Base-by-base conservation (phyloP, 495 filamentous ascomycete species). In the Amphirosellinia nigrospora region DNA sequence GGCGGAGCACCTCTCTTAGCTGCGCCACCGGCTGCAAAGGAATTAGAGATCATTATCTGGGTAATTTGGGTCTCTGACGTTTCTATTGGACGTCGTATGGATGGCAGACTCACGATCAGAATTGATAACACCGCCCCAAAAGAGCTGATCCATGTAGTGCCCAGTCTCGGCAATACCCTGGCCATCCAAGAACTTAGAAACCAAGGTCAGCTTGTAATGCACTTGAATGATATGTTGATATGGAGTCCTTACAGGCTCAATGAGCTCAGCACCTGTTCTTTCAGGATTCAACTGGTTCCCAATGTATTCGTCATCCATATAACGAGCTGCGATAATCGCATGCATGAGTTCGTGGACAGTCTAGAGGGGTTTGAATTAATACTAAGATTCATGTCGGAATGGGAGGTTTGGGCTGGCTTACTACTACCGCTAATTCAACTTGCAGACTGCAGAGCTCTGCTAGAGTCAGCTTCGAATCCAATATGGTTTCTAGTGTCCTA, bases 131-230 rank as follows among this genome's bases (percentile, higher is more conserved):
- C 55, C 55, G 10, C 55, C 55, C 13, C 32, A 59, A n/a, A 59
- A 59, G 0, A 32, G 16, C 32, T 59, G 55, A 16, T 59, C 55
- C 55, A 59, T 59, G 32, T 36, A 59, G n/a, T 59, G 55, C 7
- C 55, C 55, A n/a, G 55, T 21, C n/a, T 59, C 55, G 11, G 26
- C 26, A 59, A 32, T 32, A 13, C 55, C 55, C 16, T 16, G 16
- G 30, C 6, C 55, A 9, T 59, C 16, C 7, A 59, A 11, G n/a
- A 59, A 36, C 55, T 59, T 16, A 32, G 52, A 32, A 55, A 15
- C 19, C 46, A 59, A 36, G 0, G 55, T 59, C 8, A 59, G 55
- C n/a, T 30, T 7, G 15, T n/a, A 19, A 36, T 21, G 46, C 11
- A 59, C 15, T 15, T 10, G 1, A 7, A 19, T 36, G 7, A 59